Conservation (phyloP, 2,329 filamentous ascomycete species). For the Periconia digitata region DNA sequence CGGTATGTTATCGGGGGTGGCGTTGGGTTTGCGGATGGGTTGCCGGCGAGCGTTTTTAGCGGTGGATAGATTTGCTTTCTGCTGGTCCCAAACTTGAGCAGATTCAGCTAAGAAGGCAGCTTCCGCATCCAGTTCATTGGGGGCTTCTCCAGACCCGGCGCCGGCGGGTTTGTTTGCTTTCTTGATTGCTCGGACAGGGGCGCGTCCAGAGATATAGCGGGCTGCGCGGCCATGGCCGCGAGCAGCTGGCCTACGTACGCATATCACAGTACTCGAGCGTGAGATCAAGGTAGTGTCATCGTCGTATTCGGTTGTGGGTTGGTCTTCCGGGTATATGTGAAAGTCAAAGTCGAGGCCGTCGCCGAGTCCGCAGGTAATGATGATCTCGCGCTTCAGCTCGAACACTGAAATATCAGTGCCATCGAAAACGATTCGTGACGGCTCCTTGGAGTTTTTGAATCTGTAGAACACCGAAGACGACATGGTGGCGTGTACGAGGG, state of each 20-base stretch:
- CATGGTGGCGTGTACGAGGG: slow-evolving; percentile 55
- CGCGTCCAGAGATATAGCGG: slow-evolving; percentile 94
- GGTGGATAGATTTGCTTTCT: slow-evolving; percentile 89
- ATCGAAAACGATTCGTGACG: slow-evolving; percentile 92
- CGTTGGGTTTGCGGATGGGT: slow-evolving; percentile 61
- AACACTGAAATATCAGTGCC: slow-evolving; percentile 98
- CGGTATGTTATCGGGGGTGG: slow-evolving; percentile 88
- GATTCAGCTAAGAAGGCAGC: slow-evolving; percentile 89
- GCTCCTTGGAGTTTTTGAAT: slow-evolving; percentile 98
- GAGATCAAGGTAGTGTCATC: slow-evolving; percentile 98
- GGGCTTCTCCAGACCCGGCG: slow-evolving; percentile 53
- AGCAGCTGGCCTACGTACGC: slow-evolving; percentile 78
- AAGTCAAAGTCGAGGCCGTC: slow-evolving; percentile 97
- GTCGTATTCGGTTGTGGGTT: slow-evolving; percentile 84
- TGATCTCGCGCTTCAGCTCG: slow-evolving; percentile 98
- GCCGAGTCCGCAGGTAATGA: slow-evolving; percentile 87
- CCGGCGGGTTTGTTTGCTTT: slow-evolving; percentile 68
- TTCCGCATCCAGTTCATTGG: slow-evolving; percentile 93
- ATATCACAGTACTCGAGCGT: slow-evolving; percentile 90
- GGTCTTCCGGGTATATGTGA: slow-evolving; percentile 89
- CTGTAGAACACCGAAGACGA: slow-evolving; percentile 99
- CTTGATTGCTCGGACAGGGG: slow-evolving; percentile 79
- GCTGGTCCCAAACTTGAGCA: slow-evolving; percentile 87
- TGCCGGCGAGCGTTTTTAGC: slow-evolving; percentile 47
- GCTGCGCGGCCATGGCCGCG: slow-evolving; percentile 90